Base-by-base conservation (phyloP, 225 moss, liverwort and hornwort genomes). In the Polytrichum commune region DNA sequence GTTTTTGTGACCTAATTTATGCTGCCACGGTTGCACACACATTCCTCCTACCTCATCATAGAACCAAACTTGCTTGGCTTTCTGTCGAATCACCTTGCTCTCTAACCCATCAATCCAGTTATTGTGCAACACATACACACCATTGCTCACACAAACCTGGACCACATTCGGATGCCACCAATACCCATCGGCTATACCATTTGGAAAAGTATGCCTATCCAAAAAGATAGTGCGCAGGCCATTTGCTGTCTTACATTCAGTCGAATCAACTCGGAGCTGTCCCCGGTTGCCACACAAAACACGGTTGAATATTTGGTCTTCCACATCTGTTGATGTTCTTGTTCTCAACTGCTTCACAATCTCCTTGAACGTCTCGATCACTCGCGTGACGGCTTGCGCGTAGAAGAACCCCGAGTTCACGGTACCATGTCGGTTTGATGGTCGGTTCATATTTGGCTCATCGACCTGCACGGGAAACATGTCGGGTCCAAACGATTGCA, bases 11-110 rank as follows among this genome's bases (percentile, higher is more conserved):
- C 61, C 65, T 27, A 46, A 27, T 68, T n/a, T 55, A 64, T 65
- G 80, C 54, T 84, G 84, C 89, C 89, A 89, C n/a, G 81, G 70
- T 53, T 89, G 89, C 27, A 62, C 20, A 57, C 89, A 89, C 89
- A 89, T 86, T 55, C 67, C 25, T 25, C 75, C 53, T 22, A 63
- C 66, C 27, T 84, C 86, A 62, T 86, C 68, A 66, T 81, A 84
- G 69, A 72, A 86, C 89, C 89, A 89, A 63, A 86, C 66, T 13
- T 60, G 71, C 65, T 84, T 84, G 62, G 77, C 73, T 74, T 84
- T 83, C 79, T 75, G 84, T 7, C 76, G 78, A 5, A 63, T 65
- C 77, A 76, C 79, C 77, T 84, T 86, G 8, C 70, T 60, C 18
- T 72, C 75, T 61, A 60, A 60, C 1, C 76, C 75, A 5, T 74